Conservation (phyloP, 2,329 filamentous ascomycete species). For the Diaporthe caulivora region DNA sequence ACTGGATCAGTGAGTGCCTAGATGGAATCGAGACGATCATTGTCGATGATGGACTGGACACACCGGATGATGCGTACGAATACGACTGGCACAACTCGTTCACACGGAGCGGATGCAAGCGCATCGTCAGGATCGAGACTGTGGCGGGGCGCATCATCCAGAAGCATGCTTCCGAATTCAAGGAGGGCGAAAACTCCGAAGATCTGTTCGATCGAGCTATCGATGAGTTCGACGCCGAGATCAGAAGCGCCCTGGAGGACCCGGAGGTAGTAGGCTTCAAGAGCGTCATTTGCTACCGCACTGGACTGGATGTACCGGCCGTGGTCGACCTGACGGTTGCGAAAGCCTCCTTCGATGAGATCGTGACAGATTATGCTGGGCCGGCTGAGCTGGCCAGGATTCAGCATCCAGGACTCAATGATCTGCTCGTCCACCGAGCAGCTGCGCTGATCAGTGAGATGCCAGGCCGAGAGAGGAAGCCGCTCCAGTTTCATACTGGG, state of each 20-base stretch:
- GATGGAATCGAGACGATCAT: slow-evolving; percentile 79
- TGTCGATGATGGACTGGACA: slow-evolving; percentile 81
- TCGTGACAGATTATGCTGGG: slow-evolving; percentile 50
- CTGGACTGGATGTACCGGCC: slow-evolving; percentile 72
- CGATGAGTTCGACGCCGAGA: slow-evolving; percentile 62
- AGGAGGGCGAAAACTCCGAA: slow-evolving; percentile 54
- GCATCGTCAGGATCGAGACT: slow-evolving; percentile 83
- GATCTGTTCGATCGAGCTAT: slow-evolving; percentile 59
- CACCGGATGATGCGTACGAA: slow-evolving; percentile 65
- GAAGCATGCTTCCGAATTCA: slow-evolving; percentile 51
- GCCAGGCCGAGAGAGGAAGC: slow-evolving; percentile 67
- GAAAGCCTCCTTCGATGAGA: slow-evolving; percentile 53
- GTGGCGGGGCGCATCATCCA: slow-evolving; percentile 74
- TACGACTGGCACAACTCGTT: slow-evolving; percentile 77
- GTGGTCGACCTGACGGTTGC: slow-evolving; percentile 57
- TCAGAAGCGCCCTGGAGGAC: slow-evolving; percentile 71
- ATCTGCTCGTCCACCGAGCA: slow-evolving; percentile 74
- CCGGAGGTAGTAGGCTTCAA: slow-evolving; percentile 83
- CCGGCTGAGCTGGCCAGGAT: slow-evolving; percentile 63
- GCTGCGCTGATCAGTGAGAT: slow-evolving; percentile 68
- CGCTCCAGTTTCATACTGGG: slow-evolving; percentile 86
- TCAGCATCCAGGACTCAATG: slow-evolving; percentile 74
- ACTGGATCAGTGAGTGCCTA: slow-evolving; percentile 73
- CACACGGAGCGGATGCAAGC: slow-evolving; percentile 72
- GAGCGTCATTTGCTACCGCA: slow-evolving; percentile 84